Percentiles rank a stretch among this genome's conserved stretches.
Evolutionary conservation across 352 stramenopile genomes (phyloP).

Genomic region (Globisporangium irregulare): DNA sequence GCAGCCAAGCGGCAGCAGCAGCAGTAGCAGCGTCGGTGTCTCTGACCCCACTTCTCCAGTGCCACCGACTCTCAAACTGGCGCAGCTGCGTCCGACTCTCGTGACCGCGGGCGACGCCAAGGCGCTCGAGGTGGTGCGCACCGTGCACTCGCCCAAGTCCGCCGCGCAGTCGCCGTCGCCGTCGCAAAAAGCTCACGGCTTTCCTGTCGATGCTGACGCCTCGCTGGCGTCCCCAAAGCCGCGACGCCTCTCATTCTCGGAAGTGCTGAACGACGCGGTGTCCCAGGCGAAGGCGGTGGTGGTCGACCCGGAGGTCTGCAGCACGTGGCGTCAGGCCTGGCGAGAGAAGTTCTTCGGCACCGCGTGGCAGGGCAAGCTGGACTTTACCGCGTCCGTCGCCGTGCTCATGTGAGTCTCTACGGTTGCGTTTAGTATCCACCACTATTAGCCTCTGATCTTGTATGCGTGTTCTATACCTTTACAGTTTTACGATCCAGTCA

Average conservation of each 20-base stretch:
- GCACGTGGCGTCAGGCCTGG: conserved; percentile 9
- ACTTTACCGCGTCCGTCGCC: conserved; percentile 7
- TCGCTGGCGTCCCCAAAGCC: neutral
- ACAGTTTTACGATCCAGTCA: conserved; percentile 24
- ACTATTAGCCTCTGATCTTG: too few species aligned
- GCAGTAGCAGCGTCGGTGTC: neutral
- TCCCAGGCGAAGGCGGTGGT: neutral
- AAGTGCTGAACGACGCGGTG: conserved; percentile 1
- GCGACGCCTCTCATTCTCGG: conserved; percentile 10
- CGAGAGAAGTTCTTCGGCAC: conserved; percentile 6
- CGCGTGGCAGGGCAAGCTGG: neutral
- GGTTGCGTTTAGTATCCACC: too few species aligned
- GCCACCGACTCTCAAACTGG: neutral
- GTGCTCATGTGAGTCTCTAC: conserved; percentile 8
- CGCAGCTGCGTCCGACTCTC: conserved; percentile 24
- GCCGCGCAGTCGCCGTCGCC: neutral
- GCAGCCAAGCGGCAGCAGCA: conserved; percentile 19
- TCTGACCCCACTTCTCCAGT: neutral
- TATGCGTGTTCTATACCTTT: neutral
- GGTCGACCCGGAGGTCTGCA: neutral
- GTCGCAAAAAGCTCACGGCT: neutral
- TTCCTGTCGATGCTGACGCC: neutral
- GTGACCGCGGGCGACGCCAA: conserved; percentile 28
- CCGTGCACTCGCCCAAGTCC: conserved; percentile 33
- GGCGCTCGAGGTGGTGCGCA: conserved; percentile 28